Conservation (phyloP, 257 asterid species). For the Craterostigma plantagineum region DNA sequence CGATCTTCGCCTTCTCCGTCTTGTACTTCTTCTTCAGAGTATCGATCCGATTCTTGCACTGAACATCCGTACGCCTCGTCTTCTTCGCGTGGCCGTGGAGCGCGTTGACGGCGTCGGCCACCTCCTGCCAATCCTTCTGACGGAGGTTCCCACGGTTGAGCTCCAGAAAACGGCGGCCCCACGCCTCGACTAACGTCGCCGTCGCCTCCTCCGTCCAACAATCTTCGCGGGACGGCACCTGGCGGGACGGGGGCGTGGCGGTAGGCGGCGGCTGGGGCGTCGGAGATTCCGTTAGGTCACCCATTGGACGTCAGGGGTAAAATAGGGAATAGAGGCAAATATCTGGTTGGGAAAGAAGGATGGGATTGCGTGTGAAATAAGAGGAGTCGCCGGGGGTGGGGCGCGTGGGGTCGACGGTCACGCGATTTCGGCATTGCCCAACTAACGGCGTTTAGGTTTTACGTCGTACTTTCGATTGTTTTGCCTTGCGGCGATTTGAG, state of each 20-base stretch:
- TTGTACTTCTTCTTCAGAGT: constrained; percentile 60
- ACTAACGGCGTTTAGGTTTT: constrained; percentile 23
- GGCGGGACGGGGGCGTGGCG: constrained; percentile 16
- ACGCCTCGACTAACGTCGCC: constrained; percentile 40
- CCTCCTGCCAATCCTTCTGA: constrained; percentile 60
- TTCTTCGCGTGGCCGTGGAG: constrained; percentile 37
- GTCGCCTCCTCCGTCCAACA: constrained; percentile 78
- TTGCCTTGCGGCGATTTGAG: too few relatives aligned
- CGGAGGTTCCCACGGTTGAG: constrained; percentile 64
- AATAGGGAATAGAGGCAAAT: constrained; percentile 10
- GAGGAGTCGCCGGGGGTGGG: constrained; percentile 10
- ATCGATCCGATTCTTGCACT: constrained; percentile 61
- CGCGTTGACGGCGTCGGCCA: constrained; percentile 44
- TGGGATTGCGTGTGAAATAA: constrained; percentile 11
- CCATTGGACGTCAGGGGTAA: constrained; percentile 15
- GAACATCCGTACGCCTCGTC: constrained; percentile 55
- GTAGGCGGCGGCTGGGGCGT: constrained; percentile 9
- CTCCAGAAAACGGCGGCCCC: constrained; percentile 53
- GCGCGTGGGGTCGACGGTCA: constrained; percentile 37
- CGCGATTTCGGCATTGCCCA: constrained; percentile 29
- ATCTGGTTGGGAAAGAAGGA: constrained; percentile 2
- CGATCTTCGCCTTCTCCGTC: constrained; percentile 36
- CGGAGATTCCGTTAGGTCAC: constrained; percentile 25
- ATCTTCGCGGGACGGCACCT: constrained; percentile 41
- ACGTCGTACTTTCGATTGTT: constrained; percentile 7